Conservation (phyloP, 176 grass and related monocot species). For the Zoysia pacifica region DNA sequence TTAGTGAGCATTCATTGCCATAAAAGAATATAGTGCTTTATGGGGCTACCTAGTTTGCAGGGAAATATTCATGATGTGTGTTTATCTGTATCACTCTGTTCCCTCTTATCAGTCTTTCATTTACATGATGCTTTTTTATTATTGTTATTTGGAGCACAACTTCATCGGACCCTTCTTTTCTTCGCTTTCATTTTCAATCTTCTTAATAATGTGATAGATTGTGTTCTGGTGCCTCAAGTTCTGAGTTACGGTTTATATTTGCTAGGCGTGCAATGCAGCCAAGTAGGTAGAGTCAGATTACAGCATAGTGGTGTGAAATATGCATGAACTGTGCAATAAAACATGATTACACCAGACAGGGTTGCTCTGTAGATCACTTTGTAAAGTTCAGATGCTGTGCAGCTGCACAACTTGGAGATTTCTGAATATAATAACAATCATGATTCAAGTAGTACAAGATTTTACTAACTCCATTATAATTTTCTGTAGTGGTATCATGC, state of each 20-base stretch:
- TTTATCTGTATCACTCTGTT: neutral
- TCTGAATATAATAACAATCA: too few species aligned
- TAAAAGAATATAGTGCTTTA: slow-evolving; percentile 2
- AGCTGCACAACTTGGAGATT: too few species aligned
- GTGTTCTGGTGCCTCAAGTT: slow-evolving; percentile 6
- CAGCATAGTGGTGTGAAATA: too few species aligned
- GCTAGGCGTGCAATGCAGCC: slow-evolving; percentile 43
- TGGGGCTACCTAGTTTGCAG: neutral
- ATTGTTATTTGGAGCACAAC: neutral
- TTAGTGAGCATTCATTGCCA: slow-evolving; percentile 5
- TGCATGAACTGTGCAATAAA: too few species aligned
- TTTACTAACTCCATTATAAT: too few species aligned
- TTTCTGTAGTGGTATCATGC: too few species aligned
- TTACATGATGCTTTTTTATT: neutral
- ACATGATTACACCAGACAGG: too few species aligned
- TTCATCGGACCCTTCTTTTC: neutral
- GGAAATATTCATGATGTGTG: neutral
- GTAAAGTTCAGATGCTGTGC: too few species aligned
- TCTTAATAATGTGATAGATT: slow-evolving; percentile 24
- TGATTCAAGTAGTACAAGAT: too few species aligned
- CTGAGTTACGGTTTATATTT: neutral
- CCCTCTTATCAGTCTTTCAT: too few species aligned
- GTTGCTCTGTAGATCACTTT: too few species aligned
- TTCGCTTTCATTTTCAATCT: neutral
- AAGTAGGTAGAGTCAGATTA: too few species aligned